A percentile compares a stretch with the other conserved stretches of the same genome.
Conservation (phyloP, 352 stramenopile species). For the Phytophthora crassamura region DNA sequence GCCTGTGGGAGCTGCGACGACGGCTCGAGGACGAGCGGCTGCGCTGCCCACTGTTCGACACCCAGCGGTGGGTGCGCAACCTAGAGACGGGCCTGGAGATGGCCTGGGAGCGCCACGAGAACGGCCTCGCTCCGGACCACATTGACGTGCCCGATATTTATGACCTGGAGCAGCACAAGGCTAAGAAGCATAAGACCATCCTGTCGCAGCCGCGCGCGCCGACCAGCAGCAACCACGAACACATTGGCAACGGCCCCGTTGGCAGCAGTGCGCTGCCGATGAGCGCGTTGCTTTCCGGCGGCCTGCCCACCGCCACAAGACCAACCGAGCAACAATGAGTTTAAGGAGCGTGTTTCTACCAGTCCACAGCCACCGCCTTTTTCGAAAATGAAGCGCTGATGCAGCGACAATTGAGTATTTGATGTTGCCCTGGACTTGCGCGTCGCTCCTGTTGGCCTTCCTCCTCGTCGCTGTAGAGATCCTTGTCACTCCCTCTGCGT, state of each 20-base stretch:
- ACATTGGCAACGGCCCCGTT: slow-evolving; percentile 12
- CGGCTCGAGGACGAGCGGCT: slow-evolving; percentile 73
- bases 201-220: slow-evolving; percentile 2
- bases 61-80: slow-evolving; percentile 79
- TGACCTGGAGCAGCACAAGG: slow-evolving; percentile 43
- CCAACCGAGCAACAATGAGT: slow-evolving; percentile 38
- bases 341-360: slow-evolving; percentile 22
- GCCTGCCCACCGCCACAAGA: slow-evolving; percentile 19
- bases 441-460: not conserved
- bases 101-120: slow-evolving; percentile 80
- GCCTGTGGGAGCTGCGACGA: slow-evolving; percentile 77
- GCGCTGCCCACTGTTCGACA: slow-evolving; percentile 85
- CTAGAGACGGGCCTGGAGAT: slow-evolving; percentile 81
- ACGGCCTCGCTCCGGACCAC: slow-evolving; percentile 69
- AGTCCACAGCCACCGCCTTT: slow-evolving; percentile 15
- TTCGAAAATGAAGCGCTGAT: slow-evolving; percentile 40
- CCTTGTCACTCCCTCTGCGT: slow-evolving; percentile 76
- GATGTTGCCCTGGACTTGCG: slow-evolving; percentile 3
- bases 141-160: slow-evolving; percentile 84
- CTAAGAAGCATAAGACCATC: slow-evolving; percentile 24
- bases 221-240: slow-evolving; percentile 7
- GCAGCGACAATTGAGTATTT: slow-evolving; percentile 42
- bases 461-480: not conserved
- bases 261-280: slow-evolving; percentile 44
- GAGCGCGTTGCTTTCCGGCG: slow-evolving; percentile 38